These are phyloP conservation scores for Colletotrichum shisoi DNA, from an alignment of 2,329 filamentous ascomycete species.

Conservation along the genomic window DNA sequence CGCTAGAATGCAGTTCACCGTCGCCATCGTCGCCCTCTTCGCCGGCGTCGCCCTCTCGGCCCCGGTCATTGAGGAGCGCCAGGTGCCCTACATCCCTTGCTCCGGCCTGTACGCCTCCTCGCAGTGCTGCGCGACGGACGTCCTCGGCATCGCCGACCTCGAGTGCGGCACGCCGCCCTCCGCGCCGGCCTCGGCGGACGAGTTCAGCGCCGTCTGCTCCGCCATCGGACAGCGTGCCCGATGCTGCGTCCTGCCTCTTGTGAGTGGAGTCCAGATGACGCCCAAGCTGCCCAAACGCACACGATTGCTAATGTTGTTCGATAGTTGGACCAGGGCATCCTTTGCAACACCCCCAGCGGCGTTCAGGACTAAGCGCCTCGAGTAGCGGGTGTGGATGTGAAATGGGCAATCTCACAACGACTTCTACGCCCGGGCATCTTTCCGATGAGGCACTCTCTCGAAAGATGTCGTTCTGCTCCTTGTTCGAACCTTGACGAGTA, in stretches of 20 bases:
- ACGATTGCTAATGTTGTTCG: conserved; percentile 1
- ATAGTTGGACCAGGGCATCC: conserved; percentile 47
- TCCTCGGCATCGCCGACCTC: conserved; percentile 65
- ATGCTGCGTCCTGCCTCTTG: conserved; percentile 64
- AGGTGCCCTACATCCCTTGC: conserved; percentile 53
- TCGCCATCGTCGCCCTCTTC: conserved; percentile 34
- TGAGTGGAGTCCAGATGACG: neutral
- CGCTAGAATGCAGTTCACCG: conserved; percentile 38
- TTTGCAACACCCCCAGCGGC: conserved; percentile 49
- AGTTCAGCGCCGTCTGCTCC: conserved; percentile 58
- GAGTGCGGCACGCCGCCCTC: conserved; percentile 60
- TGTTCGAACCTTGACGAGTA: conserved; percentile 13
- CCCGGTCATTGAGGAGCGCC: conserved; percentile 47
- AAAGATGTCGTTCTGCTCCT: conserved; percentile 3
- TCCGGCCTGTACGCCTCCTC: conserved; percentile 53
- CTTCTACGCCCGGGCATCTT: neutral
- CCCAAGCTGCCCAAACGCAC: neutral
- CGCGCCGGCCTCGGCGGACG: conserved; percentile 50
- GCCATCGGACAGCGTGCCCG: conserved; percentile 62
- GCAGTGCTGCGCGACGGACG: conserved; percentile 69
- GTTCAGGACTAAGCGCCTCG: conserved; percentile 42
- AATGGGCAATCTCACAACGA: neutral
- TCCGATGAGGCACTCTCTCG: neutral
- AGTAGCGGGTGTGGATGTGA: neutral
- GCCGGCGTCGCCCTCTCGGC: conserved; percentile 45